Base-by-base conservation (phyloP, 352 stramenopile species). In the Bremia lactucae region DNA sequence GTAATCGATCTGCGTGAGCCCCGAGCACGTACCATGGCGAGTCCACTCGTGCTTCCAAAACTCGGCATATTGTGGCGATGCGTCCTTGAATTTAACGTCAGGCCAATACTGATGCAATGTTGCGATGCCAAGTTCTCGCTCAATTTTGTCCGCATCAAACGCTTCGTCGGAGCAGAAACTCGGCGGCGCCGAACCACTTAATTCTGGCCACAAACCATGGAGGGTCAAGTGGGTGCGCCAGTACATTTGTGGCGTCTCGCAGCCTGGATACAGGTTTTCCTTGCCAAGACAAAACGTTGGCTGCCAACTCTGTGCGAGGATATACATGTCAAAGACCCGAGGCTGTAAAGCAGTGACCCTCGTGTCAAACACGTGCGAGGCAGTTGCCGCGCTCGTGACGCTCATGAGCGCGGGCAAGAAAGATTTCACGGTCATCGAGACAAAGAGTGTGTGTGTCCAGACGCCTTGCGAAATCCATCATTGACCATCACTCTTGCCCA, bases 31-130 rank as follows among this genome's bases (percentile, higher is more conserved):
- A 21, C 90, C 90, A 52, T 97, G 90, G 37, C 92, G 89, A 15
- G 56, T 82, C 90, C 90, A 97, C 57, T 97, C 90, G 57, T 97
- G 90, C 44, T 79, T 68, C 88, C 88, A 97, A 49, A 97, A 97
- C 25, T 83, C 66, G 16, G 57, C 62, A 65, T 83, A 93, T 56
- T 69, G 39, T 0, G 60, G 56, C 10, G 68, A 77, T 8, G 41
- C 33, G 28, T 65, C 55, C 37, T 31, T 46, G 53, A 65, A 66
- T 56, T 96, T 92, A 54, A 94, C 83, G 54, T 95, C 73, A 13
- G 85, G 85, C 85, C 85, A 96, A 46, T 68, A 89, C 47, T 85
- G 39, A 24, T 81, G 64, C 31, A 96, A 64, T 23, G 56, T 64
- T 31, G 81, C 72, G 26, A 89, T 48, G 3, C 85, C 85, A 15